Evolutionary conservation across 495 filamentous ascomycete genomes (phyloP).

Genomic region (Letharia lupina): DNA sequence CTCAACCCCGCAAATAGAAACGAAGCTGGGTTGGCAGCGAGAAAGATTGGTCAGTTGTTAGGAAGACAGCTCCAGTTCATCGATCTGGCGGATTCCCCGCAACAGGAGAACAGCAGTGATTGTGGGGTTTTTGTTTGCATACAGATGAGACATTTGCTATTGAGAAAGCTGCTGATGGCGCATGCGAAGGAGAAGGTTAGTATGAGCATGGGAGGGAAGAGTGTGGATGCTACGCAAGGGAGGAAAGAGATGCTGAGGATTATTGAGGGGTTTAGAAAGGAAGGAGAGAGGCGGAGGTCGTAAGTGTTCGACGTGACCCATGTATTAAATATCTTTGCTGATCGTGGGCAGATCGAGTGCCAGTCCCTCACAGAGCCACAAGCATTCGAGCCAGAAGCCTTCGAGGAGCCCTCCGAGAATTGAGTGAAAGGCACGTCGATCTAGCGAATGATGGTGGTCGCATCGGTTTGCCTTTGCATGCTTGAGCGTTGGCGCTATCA

Average conservation of each 20-base stretch:
- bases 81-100: conserved; percentile 73
- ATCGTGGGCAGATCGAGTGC: conserved; percentile 21
- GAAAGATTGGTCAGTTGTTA: conserved; percentile 57
- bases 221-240: conserved; percentile 64
- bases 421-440: conserved; percentile 23
- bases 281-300: conserved; percentile 73
- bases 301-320: conserved; percentile 41
- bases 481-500: neutral
- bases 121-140: conserved; percentile 96
- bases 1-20: conserved; percentile 65
- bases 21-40: conserved; percentile 58
- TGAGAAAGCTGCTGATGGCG: conserved; percentile 71
- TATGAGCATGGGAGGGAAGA: conserved; percentile 79
- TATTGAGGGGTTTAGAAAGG: conserved; percentile 71
- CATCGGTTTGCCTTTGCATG: neutral
- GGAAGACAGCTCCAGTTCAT: conserved; percentile 57
- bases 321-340: neutral
- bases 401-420: conserved; percentile 41
- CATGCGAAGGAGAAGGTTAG: conserved; percentile 74
- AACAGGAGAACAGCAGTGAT: conserved; percentile 87
- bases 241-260: conserved; percentile 83
- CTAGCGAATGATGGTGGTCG: neutral
- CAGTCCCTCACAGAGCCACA: conserved; percentile 19
- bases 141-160: conserved; percentile 78
- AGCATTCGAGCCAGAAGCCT: conserved; percentile 13